Evolutionary conservation across 805 yeast genomes (phyloP), one percentile per base, ranked within the genome.

Genomic region (Lipomyces sp.): DNA sequence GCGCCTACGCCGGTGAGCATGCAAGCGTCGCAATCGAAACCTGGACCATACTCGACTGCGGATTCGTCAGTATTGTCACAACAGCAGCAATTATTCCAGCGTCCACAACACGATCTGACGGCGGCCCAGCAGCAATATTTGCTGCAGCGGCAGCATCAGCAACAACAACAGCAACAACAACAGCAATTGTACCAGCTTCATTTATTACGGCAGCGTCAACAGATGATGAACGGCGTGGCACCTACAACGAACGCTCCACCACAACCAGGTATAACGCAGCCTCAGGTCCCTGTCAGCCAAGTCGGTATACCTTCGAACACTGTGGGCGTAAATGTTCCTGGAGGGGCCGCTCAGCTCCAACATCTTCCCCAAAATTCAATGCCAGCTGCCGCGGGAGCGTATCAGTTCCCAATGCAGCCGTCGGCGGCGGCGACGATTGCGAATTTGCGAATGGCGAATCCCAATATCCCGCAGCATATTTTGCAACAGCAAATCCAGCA

Each of bases 401-500:
- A 59, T 30, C 67, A 67, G 39, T 61, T 64, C n/a, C 67, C 15
- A 11, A 58, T 24, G 24, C 24, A 24, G 32, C 39, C 60, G 58
- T 10, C 10, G 24, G 24, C 56, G 3, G 65, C 55, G 5, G 63
- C 51, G n/a, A 59, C 59, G 15, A 29, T 39, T 39, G 61, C 59
- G 13, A 48, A 39, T 24, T 18, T 64, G 39, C 64, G 60, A 7
- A 39, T 65, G 15, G 32, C 65, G 15, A 65, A 58, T 34, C 66
- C 62, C 15, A 66, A 60, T 35, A 42, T 63, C 7, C 66, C 66
- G 5, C 69, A 54, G 59, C 66, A 66, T 54, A 37, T 63, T 4
- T 18, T 63, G 37, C 69, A 65, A 32, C 69, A 66, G 48, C 69
- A 64, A 42, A 18, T 62, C 5, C 64, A 64, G 51, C 70, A 66